phyloP scores from a whole-genome alignment of 139 green algal genomes.

The Chlorella vulgaris region DNA sequence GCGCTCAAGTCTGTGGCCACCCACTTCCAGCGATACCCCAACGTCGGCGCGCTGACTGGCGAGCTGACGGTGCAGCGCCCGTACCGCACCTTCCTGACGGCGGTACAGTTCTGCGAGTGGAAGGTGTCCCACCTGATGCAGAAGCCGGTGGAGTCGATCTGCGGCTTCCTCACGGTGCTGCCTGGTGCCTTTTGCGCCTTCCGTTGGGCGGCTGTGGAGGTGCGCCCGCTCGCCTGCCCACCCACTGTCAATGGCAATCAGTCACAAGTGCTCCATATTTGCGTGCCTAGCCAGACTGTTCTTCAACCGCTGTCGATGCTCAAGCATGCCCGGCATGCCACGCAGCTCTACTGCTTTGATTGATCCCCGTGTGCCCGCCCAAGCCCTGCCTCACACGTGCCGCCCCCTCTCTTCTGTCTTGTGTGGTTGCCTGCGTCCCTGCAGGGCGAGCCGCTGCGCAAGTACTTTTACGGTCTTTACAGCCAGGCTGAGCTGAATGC shows the following conservation, averaged over 20 bases:
- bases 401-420: not conserved
- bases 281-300: no score
- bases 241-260: no score
- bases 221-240: no score
- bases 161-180: conserved; percentile 52
- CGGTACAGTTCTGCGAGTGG: conserved; percentile 55
- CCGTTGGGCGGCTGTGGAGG: conserved; percentile 46
- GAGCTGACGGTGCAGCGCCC: conserved; percentile 47
- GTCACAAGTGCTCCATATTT: no score
- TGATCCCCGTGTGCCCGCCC: no score
- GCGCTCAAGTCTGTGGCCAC: conserved; percentile 35
- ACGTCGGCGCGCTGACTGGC: conserved; percentile 45
- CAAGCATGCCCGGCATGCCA: not conserved
- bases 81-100: conserved; percentile 48
- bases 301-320: not conserved
- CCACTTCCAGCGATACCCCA: conserved; percentile 49
- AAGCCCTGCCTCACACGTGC: not conserved
- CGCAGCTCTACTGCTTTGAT: not conserved
- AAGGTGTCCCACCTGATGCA: conserved; percentile 52
- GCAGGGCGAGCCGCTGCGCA: conserved; percentile 48
- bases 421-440: not conserved
- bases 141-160: conserved; percentile 52
- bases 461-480: conserved; percentile 56
- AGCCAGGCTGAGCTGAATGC: conserved; percentile 51
- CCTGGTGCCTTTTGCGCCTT: conserved; percentile 52